Evolutionary conservation across 2,329 filamentous ascomycete species (phyloP).

Genomic region (Xylariaceae sp.): DNA sequence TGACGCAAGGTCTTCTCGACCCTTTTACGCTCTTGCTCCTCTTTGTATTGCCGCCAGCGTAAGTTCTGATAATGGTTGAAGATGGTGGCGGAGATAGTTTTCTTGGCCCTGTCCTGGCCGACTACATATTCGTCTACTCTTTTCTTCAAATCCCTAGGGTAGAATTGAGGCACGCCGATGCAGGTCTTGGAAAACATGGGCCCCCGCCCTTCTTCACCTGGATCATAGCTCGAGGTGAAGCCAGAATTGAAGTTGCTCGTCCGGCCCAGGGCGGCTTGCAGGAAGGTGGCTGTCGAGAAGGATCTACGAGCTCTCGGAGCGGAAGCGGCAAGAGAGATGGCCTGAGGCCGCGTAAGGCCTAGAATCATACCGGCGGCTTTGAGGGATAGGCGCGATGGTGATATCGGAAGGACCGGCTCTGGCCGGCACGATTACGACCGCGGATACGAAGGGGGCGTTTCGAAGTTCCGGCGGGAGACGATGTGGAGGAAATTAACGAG

Average conservation of each 20-base stretch:
- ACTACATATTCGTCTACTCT: conserved; percentile 95
- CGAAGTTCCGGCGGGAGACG: neutral
- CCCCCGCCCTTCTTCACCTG: conserved; percentile 48
- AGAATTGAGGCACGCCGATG: conserved; percentile 58
- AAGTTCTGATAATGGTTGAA: conserved; percentile 96
- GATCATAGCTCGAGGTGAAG: conserved; percentile 56
- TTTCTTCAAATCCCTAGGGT: conserved; percentile 69
- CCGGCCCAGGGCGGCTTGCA: conserved; percentile 34
- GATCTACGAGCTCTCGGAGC: conserved; percentile 18
- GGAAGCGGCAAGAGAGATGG: conserved; percentile 14
- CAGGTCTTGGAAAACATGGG: conserved; percentile 53
- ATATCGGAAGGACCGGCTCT: conserved; percentile 7
- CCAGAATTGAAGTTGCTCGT: conserved; percentile 50
- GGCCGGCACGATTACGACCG: conserved; percentile 5
- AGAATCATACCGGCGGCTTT: conserved; percentile 22
- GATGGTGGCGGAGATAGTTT: conserved; percentile 84
- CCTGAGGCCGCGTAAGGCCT: conserved; percentile 21
- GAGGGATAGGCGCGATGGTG: conserved; percentile 7
- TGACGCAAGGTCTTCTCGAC: conserved; percentile 65
- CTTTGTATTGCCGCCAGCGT: conserved; percentile 70
- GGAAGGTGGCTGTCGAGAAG: conserved; percentile 30
- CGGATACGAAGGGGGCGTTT: conserved; percentile 3
- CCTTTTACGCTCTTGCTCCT: conserved; percentile 55
- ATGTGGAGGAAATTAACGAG: neutral
- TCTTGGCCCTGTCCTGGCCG: conserved; percentile 90